Conservation (phyloP, 164 flowering plant genomes). For the Nymphaea thermarum region DNA sequence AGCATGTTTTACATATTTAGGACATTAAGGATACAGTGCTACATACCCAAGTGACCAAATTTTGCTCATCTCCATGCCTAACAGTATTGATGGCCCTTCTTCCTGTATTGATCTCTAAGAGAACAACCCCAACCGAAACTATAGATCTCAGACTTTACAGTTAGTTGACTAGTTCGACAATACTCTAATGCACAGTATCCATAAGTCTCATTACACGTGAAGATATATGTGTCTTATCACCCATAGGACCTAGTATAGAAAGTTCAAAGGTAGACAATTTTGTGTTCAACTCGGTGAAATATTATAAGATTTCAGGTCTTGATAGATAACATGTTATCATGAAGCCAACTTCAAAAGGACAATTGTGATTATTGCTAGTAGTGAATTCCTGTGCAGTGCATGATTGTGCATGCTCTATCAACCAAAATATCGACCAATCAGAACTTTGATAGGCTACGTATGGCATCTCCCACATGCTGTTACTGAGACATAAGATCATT, state of each 20-base stretch:
- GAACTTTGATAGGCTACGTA: too few relatives aligned
- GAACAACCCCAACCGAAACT: slow-evolving; percentile 53
- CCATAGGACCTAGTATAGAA: slow-evolving; percentile 62
- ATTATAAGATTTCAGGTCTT: slow-evolving; percentile 55
- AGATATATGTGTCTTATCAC: slow-evolving; percentile 36
- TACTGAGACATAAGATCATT: too few relatives aligned
- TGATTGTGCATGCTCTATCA: too few relatives aligned
- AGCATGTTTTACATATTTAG: too few relatives aligned
- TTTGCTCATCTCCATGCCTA: slow-evolving; percentile 29
- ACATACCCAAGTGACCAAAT: slow-evolving; percentile 50
- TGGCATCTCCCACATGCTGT: too few relatives aligned
- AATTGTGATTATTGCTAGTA: too few relatives aligned
- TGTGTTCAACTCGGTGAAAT: slow-evolving; percentile 45
- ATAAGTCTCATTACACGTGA: slow-evolving; percentile 57
- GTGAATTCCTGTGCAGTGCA: too few relatives aligned
- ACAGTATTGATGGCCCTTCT: slow-evolving; percentile 44
- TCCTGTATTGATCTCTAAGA: slow-evolving; percentile 59
- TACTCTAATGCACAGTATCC: slow-evolving; percentile 50
- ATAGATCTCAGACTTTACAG: slow-evolving; percentile 59
- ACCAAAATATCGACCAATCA: too few relatives aligned
- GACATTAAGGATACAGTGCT: background rate
- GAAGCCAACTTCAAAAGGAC: too few relatives aligned
- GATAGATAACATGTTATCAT: slow-evolving; percentile 38
- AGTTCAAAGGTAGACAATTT: slow-evolving; percentile 66
- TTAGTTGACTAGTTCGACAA: slow-evolving; percentile 44